These are phyloP conservation scores for Venturia asperata DNA, from an alignment of 2,329 filamentous ascomycete genomes.

Conservation along the genomic window DNA sequence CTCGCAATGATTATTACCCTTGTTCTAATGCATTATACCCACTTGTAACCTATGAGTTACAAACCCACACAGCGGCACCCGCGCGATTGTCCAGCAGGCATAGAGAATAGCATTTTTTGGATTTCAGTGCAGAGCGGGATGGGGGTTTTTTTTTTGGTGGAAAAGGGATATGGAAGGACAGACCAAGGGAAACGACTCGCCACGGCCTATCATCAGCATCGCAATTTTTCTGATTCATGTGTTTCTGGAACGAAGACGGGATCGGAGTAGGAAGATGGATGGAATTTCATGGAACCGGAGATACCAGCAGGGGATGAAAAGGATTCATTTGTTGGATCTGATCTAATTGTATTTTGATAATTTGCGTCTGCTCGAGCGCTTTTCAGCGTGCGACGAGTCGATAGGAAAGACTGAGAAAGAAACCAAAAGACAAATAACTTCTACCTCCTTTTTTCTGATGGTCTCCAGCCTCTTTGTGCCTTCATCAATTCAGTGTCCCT, in stretches of 20 bases:
- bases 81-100: conserved; percentile 8
- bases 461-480: neutral
- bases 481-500: too few relatives aligned
- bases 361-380: neutral
- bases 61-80: neutral
- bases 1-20: conserved; percentile 4
- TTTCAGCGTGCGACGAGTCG: conserved; percentile 4
- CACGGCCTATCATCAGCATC: conserved; percentile 5
- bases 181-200: neutral
- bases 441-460: neutral
- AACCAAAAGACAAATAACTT: neutral
- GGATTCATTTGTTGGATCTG: conserved; percentile 5
- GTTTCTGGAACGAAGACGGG: neutral
- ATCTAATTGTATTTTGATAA: neutral
- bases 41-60: conserved; percentile 6
- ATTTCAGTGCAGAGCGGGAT: neutral
- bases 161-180: neutral
- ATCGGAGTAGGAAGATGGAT: neutral
- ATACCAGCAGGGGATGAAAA: conserved; percentile 3
- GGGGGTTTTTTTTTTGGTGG: neutral
- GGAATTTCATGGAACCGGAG: neutral
- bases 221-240: neutral
- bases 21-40: conserved; percentile 18
- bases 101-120: neutral
- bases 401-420: neutral